Conservation (phyloP, 2,329 filamentous ascomycete genomes). For the Chaetomiaceae sp. region DNA sequence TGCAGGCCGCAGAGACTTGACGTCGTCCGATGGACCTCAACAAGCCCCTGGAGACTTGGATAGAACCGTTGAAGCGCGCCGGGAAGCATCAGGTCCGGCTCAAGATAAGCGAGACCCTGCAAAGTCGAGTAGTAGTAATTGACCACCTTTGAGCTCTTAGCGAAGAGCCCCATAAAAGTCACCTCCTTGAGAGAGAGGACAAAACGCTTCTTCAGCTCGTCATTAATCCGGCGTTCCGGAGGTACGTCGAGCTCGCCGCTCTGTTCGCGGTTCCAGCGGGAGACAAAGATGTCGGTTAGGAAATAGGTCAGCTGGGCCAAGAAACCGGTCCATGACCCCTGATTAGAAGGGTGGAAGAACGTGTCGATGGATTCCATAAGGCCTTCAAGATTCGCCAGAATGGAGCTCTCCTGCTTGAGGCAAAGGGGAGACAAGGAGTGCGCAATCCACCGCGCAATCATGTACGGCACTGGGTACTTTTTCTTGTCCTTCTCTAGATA, state of each 20-base stretch:
- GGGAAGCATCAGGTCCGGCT: constrained; percentile 86
- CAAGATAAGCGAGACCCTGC: constrained; percentile 83
- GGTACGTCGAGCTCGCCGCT: constrained; percentile 89
- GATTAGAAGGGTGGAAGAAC: constrained; percentile 97
- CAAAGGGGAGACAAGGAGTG: constrained; percentile 88
- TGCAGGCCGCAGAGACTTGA: constrained; percentile 89
- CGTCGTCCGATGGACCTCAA: constrained; percentile 94
- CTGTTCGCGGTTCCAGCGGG: constrained; percentile 93
- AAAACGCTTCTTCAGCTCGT: constrained; percentile 80
- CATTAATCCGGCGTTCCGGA: constrained; percentile 70
- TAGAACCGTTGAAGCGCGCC: constrained; percentile 95
- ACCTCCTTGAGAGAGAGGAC: constrained; percentile 86
- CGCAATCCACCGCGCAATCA: constrained; percentile 87
- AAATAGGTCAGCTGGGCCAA: constrained; percentile 89
- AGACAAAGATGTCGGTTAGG: constrained; percentile 91
- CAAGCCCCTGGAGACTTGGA: constrained; percentile 90
- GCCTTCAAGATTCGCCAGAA: constrained; percentile 80
- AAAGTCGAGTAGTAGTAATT: constrained; percentile 88
- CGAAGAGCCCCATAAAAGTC: constrained; percentile 96
- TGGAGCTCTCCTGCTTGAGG: constrained; percentile 69
- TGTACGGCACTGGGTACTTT: constrained; percentile 87
- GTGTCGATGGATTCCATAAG: constrained; percentile 94
- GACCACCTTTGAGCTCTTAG: constrained; percentile 88
- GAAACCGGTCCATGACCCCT: constrained; percentile 84
- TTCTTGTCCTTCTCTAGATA: constrained; percentile 90